Conservation (phyloP, 257 asterid species). For the Lithospermum erythrorhizon region DNA sequence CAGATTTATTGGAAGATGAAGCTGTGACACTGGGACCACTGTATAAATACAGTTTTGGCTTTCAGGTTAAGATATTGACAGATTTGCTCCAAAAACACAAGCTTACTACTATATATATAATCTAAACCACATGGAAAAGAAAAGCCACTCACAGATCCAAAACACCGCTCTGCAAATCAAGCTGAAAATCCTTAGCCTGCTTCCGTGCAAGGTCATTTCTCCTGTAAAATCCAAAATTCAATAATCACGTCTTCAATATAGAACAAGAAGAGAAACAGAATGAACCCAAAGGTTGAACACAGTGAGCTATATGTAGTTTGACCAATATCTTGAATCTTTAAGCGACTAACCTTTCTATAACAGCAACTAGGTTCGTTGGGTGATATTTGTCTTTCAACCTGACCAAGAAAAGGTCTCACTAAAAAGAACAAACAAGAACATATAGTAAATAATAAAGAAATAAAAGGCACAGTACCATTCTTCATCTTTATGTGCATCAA, state of each 20-base stretch:
- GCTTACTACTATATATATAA: background rate
- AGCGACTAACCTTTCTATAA: conserved; percentile 61
- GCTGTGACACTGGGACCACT: conserved; percentile 77
- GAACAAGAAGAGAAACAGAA: conserved; percentile 1
- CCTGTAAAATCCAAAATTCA: conserved; percentile 30
- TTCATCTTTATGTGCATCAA: conserved; percentile 80
- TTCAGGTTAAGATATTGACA: background rate
- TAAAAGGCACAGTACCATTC: conserved; percentile 49
- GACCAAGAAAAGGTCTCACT: conserved; percentile 16
- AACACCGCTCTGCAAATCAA: conserved; percentile 80
- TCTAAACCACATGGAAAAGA: conserved; percentile 7
- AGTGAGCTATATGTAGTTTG: background rate
- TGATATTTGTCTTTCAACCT: conserved; percentile 98
- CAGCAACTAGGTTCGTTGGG: conserved; percentile 76
- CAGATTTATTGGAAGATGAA: conserved; percentile 49
- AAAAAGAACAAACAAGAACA: conserved; percentile 7
- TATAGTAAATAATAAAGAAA: conserved; percentile 5
- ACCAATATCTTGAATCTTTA: conserved; percentile 4
- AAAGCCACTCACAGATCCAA: conserved; percentile 56
- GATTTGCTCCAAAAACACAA: conserved; percentile 1
- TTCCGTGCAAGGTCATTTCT: conserved; percentile 75
- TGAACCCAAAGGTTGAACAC: background rate
- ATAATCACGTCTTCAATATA: background rate
- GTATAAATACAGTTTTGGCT: conserved; percentile 12
- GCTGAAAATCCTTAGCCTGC: conserved; percentile 71